Base-by-base conservation (phyloP, 345 rosid species). In the Acer yangbiense region DNA sequence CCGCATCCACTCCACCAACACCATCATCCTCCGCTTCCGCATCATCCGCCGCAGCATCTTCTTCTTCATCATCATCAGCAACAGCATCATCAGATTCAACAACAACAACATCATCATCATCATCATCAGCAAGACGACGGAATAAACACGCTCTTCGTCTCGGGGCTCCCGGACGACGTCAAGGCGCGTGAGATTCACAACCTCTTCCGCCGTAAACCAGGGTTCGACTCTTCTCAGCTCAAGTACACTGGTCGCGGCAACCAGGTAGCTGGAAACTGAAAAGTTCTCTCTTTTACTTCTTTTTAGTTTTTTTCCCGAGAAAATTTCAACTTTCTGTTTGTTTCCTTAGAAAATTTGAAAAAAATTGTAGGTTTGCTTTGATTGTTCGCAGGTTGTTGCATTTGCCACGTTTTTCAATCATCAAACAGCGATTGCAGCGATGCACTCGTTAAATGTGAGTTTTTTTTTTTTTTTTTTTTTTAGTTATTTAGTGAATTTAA, bases 191-290 rank as follows among this genome's bases (percentile, higher is more conserved):
- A 91, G 85, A 93, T 95, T 80, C 95, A 94, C 87, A 93, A 93
- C 78, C 93, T 95, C 32, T 95, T 93, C 78, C 95, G 95, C 13
- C 91, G 89, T 1, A 90, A 90, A 72, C 88, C 83, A 0, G 97
- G 98, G 7, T 95, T 92, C 78, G 94, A 91, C 32, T 87, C 82
- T 71, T 90, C 90, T 74, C 98, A 95, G 90, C 95, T 95, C 79
- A 93, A 95, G 85, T 95, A 95, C 84, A 93, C 97, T 27, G 98
- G 98, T 63, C 93, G 93, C 3, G 97, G 98, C 76, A 88, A 93
- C 82, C 97, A 93, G 97, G 98, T 91, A 55, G 21, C 7, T 39
- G 16, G 50, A 46, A 43, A 43, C 54, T 14, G 55, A 50, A 54
- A 54, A n/a, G 9, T 10, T 48, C 61, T 76, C 41, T 17, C 7